A percentile compares a stretch with the other conserved stretches of the same genome.
These are phyloP conservation scores for Urostyla sp. DNA, from an alignment of 73 alveolate genomes.

Conservation along the genomic window DNA sequence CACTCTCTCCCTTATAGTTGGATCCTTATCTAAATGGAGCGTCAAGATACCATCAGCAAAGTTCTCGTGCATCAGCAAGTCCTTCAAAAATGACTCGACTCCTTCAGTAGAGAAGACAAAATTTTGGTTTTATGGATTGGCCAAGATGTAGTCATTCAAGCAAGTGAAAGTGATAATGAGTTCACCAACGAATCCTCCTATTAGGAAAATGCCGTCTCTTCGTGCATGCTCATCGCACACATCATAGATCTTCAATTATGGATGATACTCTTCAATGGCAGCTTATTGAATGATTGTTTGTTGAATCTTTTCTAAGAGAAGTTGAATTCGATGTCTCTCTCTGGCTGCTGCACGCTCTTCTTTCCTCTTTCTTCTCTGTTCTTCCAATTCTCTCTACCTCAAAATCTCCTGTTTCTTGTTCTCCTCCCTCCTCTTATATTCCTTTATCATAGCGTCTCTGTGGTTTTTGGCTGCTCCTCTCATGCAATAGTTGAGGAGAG, in stretches of 20 bases:
- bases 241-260: slow-evolving; percentile 60
- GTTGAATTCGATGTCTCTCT: slow-evolving; percentile 65
- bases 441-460: slow-evolving; percentile 57
- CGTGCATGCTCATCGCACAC: slow-evolving; percentile 66
- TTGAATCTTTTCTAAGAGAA: slow-evolving; percentile 42
- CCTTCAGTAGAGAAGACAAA: slow-evolving; percentile 54
- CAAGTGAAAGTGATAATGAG: slow-evolving; percentile 72
- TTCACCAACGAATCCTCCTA: slow-evolving; percentile 76
- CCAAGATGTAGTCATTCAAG: slow-evolving; percentile 69
- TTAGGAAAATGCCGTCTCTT: slow-evolving; percentile 58
- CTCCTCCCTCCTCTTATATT: slow-evolving; percentile 65
- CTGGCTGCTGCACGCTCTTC: slow-evolving; percentile 71
- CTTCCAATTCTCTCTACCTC: slow-evolving; percentile 63
- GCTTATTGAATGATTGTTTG: slow-evolving; percentile 7
- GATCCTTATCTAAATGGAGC: slow-evolving; percentile 39
- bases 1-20: slow-evolving; percentile 10
- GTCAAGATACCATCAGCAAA: slow-evolving; percentile 67
- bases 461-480: slow-evolving; percentile 52
- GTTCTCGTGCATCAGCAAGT: slow-evolving; percentile 44
- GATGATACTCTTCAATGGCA: slow-evolving; percentile 56
- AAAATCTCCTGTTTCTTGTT: slow-evolving; percentile 61
- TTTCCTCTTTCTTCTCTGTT: slow-evolving; percentile 55
- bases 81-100: slow-evolving; percentile 42
- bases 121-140: slow-evolving; percentile 70
- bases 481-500: slow-evolving; percentile 47